Evolutionary conservation across 768 basidiomycete species (phyloP).

Genomic region (Leccinum obscurum): DNA sequence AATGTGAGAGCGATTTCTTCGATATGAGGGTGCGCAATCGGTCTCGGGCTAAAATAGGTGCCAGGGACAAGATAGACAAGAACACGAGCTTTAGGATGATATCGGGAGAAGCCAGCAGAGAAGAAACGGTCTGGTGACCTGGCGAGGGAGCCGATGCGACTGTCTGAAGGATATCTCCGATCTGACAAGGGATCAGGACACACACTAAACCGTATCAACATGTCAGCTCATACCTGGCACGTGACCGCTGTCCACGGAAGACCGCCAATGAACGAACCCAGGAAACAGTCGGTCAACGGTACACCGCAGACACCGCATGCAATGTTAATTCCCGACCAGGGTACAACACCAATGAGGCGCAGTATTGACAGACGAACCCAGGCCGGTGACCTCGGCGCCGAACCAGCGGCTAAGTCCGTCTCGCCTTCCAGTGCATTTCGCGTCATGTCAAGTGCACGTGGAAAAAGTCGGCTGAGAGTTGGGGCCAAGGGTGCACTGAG

Average conservation of each 20-base stretch:
- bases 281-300: conserved; percentile 65
- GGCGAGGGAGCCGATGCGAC: conserved; percentile 72
- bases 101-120: conserved; percentile 78
- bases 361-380: conserved; percentile 90
- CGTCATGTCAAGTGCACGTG: conserved; percentile 82
- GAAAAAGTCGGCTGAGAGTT: conserved; percentile 77
- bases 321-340: conserved; percentile 97
- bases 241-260: conserved; percentile 92
- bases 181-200: conserved; percentile 43
- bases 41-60: conserved; percentile 80
- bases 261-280: conserved; percentile 82
- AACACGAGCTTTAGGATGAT: conserved; percentile 83
- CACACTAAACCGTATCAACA: conserved; percentile 14
- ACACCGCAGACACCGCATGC: conserved; percentile 93
- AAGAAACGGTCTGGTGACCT: conserved; percentile 76
- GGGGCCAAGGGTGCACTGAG: conserved; percentile 85
- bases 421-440: conserved; percentile 76
- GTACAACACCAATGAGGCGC: conserved; percentile 88
- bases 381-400: conserved; percentile 39
- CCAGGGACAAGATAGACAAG: conserved; percentile 79
- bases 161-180: conserved; percentile 85
- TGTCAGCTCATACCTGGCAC: conserved; percentile 62
- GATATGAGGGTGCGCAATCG: conserved; percentile 59
- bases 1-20: conserved; percentile 25
- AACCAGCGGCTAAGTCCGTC: conserved; percentile 43